Evolutionary conservation across 345 rosid species (phyloP).

Genomic region (Carallia pectinifolia): DNA sequence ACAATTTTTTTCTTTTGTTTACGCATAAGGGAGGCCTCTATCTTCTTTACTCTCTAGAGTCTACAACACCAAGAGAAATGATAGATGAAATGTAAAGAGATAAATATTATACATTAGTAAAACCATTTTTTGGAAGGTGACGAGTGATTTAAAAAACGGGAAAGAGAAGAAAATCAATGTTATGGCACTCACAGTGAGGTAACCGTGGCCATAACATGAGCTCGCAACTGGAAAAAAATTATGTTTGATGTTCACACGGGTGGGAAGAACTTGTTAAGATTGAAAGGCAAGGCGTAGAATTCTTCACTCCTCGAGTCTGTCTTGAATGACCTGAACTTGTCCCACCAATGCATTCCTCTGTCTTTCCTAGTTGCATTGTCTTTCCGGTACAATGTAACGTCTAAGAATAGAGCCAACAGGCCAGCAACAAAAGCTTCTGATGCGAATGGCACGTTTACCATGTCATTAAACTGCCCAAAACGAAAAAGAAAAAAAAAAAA

Average conservation of each 20-base stretch:
- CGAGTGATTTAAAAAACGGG: neutral
- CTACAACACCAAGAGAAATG: neutral
- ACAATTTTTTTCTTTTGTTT: too few relatives aligned
- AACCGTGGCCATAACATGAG: neutral
- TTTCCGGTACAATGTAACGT: slow-evolving; percentile 54
- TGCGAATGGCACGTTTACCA: slow-evolving; percentile 88
- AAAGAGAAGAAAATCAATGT: neutral
- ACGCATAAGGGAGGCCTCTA: neutral
- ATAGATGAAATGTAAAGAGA: neutral
- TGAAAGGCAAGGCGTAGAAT: slow-evolving; percentile 84
- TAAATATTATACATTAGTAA: slow-evolving; percentile 6
- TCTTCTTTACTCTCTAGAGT: neutral
- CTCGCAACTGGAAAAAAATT: neutral
- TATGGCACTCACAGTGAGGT: neutral
- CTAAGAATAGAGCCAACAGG: slow-evolving; percentile 61
- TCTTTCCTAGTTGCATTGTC: slow-evolving; percentile 64
- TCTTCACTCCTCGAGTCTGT: slow-evolving; percentile 92
- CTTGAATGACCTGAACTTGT: slow-evolving; percentile 74
- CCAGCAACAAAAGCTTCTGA: slow-evolving; percentile 89
- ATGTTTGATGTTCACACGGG: slow-evolving; percentile 49
- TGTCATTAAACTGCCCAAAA: slow-evolving; percentile 84
- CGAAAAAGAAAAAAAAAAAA: neutral
- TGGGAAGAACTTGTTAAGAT: slow-evolving; percentile 97
- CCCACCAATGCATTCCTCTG: slow-evolving; percentile 93
- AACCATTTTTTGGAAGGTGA: slow-evolving; percentile 6